Evolutionary conservation across 2,329 filamentous ascomycete genomes (phyloP), one percentile per base, ranked within the genome.

Genomic region (Sclerotiophoma versabilis): DNA sequence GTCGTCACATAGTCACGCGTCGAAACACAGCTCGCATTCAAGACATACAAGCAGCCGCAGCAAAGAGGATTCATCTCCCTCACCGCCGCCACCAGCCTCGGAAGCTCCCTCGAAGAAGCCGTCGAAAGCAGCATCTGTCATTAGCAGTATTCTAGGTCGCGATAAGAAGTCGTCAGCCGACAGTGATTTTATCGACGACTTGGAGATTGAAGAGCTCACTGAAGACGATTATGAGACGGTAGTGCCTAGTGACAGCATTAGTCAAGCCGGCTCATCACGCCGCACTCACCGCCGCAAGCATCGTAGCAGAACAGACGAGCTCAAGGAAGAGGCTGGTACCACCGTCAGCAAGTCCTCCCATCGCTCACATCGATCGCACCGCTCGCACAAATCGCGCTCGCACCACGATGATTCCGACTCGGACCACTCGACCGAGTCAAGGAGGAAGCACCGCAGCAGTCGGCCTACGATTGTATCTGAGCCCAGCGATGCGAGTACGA

Each of bases 191-290:
- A 66, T 70, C 25, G 75, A 78, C 44, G 74, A 76, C 17, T 60
- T 67, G n/a, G 71, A 71, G n/a, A 66, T 72, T 36, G 69, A 70
- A n/a, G 65, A 72, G 17, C 32, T 67, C 22, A 65, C 62, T 17
- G 63, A 66, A 41, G 75, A 72, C 49, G 77, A 81, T 49, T 65
- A 68, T 44, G 77, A 77, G 55, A 80, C 78, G 4, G 75, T 82
- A 1, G 74, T 76, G 2, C 80, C 80, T 1, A 77, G 78, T 54
- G 80, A 82, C 54, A 79, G 76, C 48, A 80, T 81, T 55, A 79
- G 77, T 12, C 76, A 79, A 36, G 64, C 60, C 20, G 69, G 70
- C 9, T 69, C 66, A 2, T 65, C 65, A 14, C 61, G 58, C 22
- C 62, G 64, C 15, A 64, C 61, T 15, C 57, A 63, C 14, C 64